A percentile compares a stretch with the other conserved stretches of the same genome.
Conservation (phyloP, 108 stramenopile genomes). For the Stephanodiscus triporus region DNA sequence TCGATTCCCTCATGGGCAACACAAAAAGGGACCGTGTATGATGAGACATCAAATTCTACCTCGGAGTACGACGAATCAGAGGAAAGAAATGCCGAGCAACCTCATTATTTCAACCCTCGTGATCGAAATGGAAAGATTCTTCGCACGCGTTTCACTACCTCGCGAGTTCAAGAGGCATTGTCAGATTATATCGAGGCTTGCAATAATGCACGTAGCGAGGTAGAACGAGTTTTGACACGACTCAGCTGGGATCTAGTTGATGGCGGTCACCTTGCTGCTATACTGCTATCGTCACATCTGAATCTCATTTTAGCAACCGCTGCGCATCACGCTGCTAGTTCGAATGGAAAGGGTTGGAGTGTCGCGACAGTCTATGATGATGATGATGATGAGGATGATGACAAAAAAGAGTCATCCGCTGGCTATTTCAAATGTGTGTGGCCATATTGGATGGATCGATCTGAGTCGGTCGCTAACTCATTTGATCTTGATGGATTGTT, state of each 20-base stretch:
- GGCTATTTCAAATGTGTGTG: conserved; percentile 64
- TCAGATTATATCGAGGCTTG: conserved; percentile 73
- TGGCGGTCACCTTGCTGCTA: conserved; percentile 73
- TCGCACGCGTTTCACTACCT: conserved; percentile 82
- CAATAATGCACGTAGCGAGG: conserved; percentile 57
- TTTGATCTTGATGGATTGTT: conserved; percentile 78
- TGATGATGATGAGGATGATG: conserved; percentile 7
- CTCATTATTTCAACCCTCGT: conserved; percentile 70
- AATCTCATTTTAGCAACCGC: conserved; percentile 82
- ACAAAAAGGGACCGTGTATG: conserved; percentile 15
- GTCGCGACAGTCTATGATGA: conserved; percentile 57
- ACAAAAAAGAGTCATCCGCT: conserved; percentile 14
- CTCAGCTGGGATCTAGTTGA: conserved; percentile 60
- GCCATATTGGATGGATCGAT: conserved; percentile 89
- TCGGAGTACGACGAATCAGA: not conserved
- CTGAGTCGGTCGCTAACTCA: conserved; percentile 69
- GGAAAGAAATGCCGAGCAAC: conserved; percentile 1
- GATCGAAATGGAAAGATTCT: conserved; percentile 90
- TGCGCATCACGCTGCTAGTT: conserved; percentile 73
- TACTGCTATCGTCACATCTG: conserved; percentile 76
- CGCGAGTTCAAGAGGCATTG: conserved; percentile 72
- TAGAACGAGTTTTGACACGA: conserved; percentile 52
- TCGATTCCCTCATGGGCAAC: conserved; percentile 61
- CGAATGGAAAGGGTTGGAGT: conserved; percentile 72
- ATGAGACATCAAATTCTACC: not conserved